Evolutionary conservation across 2,329 filamentous ascomycete species (phyloP).

Genomic region (Zasmidium citrigriseum): DNA sequence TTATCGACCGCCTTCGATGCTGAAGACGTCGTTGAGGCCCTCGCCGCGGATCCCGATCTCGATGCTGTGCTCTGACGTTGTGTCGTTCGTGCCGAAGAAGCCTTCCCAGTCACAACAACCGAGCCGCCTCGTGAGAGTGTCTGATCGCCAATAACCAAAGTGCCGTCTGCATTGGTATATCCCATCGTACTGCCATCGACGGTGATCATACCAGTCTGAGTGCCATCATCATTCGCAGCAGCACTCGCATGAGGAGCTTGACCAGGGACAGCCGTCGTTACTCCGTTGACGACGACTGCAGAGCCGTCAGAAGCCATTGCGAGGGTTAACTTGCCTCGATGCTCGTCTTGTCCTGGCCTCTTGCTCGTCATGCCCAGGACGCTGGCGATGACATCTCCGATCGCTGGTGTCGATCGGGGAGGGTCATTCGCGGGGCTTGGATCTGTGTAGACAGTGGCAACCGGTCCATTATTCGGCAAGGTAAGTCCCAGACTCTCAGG

Average conservation of each 20-base stretch:
- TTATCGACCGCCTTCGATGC: background rate
- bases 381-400: conserved; percentile 7
- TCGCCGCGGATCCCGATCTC: background rate
- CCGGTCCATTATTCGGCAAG: background rate
- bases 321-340: conserved; percentile 7
- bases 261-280: background rate
- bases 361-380: conserved; percentile 8
- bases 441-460: background rate
- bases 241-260: conserved; percentile 1
- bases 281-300: background rate
- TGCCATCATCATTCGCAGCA: background rate
- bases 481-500: conserved; percentile 1
- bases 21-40: background rate
- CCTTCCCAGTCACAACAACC: background rate
- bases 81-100: background rate
- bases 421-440: background rate
- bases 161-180: background rate
- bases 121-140: background rate
- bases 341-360: background rate
- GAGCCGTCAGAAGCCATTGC: background rate
- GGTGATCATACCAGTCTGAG: conserved; percentile 1
- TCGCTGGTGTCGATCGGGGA: background rate
- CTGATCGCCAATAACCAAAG: conserved; percentile 6
- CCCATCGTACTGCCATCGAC: conserved; percentile 1
- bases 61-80: background rate